Conservation (phyloP, 768 basidiomycete genomes). For the Phaffia australis region DNA sequence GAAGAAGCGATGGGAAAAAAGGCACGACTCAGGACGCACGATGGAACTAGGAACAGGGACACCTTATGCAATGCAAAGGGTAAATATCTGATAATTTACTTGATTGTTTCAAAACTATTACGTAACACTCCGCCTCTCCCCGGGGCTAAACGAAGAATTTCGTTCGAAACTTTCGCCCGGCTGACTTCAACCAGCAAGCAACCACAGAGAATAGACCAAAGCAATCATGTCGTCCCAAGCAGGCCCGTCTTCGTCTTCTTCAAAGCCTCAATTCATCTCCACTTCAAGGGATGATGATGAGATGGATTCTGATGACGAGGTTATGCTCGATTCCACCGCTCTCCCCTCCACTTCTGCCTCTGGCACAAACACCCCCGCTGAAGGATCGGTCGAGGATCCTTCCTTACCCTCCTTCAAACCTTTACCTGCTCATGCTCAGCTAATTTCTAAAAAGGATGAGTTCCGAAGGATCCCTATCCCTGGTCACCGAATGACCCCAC, state of each 20-base stretch:
- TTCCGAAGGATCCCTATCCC: constrained; percentile 82
- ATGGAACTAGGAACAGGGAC: too few species aligned
- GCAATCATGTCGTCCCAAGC: constrained; percentile 7
- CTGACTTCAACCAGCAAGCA: too few species aligned
- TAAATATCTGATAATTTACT: too few species aligned
- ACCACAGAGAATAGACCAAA: too few species aligned
- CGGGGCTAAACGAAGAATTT: too few species aligned
- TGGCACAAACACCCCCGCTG: constrained; percentile 2
- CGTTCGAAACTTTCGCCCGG: too few species aligned
- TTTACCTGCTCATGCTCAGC: constrained; percentile 34
- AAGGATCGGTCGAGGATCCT: constrained; percentile 15
- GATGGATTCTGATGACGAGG: constrained; percentile 20
- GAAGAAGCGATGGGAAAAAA: too few species aligned
- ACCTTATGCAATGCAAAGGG: too few species aligned
- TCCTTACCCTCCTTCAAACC: constrained; percentile 18
- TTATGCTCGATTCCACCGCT: constrained; percentile 17
- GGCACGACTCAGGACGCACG: too few species aligned
- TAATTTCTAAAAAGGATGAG: constrained; percentile 42
- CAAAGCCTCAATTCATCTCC: constrained; percentile 9
- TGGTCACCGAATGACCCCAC: constrained; percentile 91
- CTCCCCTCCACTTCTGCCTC: constrained; percentile 4
- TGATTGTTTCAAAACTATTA: too few species aligned
- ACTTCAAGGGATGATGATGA: not conserved
- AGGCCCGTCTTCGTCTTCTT: not conserved
- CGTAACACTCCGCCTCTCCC: too few species aligned